These are phyloP conservation scores for Trichoderma brevicompactum DNA, from an alignment of 2,329 filamentous ascomycete species.

Conservation along the genomic window DNA sequence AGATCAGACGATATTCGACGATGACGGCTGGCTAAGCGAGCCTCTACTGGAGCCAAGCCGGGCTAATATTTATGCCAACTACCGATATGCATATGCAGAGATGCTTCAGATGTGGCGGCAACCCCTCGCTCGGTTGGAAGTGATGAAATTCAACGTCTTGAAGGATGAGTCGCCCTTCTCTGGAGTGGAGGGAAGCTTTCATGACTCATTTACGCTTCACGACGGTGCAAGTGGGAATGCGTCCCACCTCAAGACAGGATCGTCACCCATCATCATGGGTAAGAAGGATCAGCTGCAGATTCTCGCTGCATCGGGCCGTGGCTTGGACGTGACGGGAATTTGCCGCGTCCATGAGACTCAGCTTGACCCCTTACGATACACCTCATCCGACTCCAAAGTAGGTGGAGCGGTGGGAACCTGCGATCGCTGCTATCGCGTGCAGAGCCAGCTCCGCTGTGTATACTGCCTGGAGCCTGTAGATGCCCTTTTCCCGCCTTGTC, in stretches of 20 bases:
- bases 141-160: constrained; percentile 70
- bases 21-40: constrained; percentile 66
- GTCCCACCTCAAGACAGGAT: constrained; percentile 45
- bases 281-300: constrained; percentile 59
- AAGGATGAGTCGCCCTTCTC: constrained; percentile 50
- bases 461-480: constrained; percentile 66
- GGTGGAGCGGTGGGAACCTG: constrained; percentile 56
- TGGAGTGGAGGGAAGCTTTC: constrained; percentile 41
- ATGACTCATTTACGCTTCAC: constrained; percentile 45
- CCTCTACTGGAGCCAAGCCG: constrained; percentile 60
- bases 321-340: constrained; percentile 65
- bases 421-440: constrained; percentile 57
- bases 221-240: constrained; percentile 46
- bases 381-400: constrained; percentile 44
- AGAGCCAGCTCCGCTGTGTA: constrained; percentile 64
- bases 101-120: constrained; percentile 69
- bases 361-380: constrained; percentile 61
- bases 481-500: constrained; percentile 63
- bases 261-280: constrained; percentile 60
- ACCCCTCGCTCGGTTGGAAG: constrained; percentile 65
- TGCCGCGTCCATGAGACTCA: constrained; percentile 67
- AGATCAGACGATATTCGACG: constrained; percentile 69
- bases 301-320: constrained; percentile 57
- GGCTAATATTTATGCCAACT: constrained; percentile 58
- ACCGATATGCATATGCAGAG: constrained; percentile 69